Evolutionary conservation across 768 basidiomycete species (phyloP).

Genomic region (Lactarius pseudohatsudake): DNA sequence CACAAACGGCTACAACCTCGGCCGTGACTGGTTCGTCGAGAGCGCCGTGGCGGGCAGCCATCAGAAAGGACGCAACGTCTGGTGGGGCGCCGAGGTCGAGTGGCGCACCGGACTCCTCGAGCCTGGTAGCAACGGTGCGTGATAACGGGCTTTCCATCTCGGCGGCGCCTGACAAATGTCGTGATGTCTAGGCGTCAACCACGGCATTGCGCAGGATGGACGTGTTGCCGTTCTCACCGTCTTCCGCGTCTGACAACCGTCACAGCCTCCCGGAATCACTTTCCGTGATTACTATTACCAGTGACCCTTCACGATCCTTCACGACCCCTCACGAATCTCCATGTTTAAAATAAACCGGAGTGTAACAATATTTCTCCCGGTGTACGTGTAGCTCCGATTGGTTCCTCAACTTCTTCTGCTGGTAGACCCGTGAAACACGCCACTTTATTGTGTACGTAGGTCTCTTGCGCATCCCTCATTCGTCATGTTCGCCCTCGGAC

Average conservation of each 20-base stretch:
- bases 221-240: constrained; percentile 78
- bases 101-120: constrained; percentile 71
- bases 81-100: constrained; percentile 77
- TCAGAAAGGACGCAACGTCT: constrained; percentile 52
- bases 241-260: constrained; percentile 39
- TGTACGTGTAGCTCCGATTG: background rate
- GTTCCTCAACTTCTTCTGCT: background rate
- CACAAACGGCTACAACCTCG: constrained; percentile 77
- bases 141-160: background rate
- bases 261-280: background rate
- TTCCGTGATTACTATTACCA: background rate
- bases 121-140: constrained; percentile 64
- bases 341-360: background rate
- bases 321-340: background rate
- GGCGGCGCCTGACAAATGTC: background rate
- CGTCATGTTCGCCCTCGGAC: background rate
- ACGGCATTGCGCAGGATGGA: constrained; percentile 80
- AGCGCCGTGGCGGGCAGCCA: constrained; percentile 58
- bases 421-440: background rate
- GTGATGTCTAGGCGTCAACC: constrained; percentile 62
- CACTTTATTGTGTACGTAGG: background rate
- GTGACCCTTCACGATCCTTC: background rate
- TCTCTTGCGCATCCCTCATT: background rate
- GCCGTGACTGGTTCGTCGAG: constrained; percentile 75
- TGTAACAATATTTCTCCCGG: background rate